These are phyloP conservation scores for Capronia epimyces DNA, from an alignment of 2,329 filamentous ascomycete species.

Conservation along the genomic window DNA sequence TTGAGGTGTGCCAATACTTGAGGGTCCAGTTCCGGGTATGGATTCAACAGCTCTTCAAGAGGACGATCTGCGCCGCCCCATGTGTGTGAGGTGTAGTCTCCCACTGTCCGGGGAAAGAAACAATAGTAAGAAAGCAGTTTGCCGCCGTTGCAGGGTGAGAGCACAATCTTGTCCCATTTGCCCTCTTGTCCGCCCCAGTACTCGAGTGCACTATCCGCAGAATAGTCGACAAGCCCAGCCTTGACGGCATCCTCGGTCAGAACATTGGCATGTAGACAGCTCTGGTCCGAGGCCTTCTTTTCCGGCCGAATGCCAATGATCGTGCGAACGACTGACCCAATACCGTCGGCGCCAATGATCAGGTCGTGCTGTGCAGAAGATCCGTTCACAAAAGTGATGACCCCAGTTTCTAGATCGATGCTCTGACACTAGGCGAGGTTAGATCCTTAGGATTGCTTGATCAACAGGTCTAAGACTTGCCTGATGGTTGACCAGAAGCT, in stretches of 20 bases:
- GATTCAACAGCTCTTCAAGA: constrained; percentile 55
- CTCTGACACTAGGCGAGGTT: constrained; percentile 37
- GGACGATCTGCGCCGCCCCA: constrained; percentile 52
- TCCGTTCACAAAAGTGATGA: constrained; percentile 53
- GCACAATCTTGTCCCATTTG: constrained; percentile 64
- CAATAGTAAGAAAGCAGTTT: constrained; percentile 64
- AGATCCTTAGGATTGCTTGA: constrained; percentile 2
- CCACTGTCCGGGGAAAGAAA: constrained; percentile 58
- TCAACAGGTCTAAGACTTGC: constrained; percentile 35
- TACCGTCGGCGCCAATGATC: constrained; percentile 61
- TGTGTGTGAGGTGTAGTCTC: constrained; percentile 56
- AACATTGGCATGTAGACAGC: constrained; percentile 62
- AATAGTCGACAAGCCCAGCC: constrained; percentile 59
- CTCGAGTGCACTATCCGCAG: constrained; percentile 55
- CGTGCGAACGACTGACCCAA: constrained; percentile 59
- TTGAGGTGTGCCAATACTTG: constrained; percentile 54
- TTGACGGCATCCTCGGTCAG: constrained; percentile 55
- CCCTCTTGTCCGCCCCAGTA: constrained; percentile 63
- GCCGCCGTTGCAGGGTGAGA: constrained; percentile 63
- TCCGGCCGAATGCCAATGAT: constrained; percentile 58
- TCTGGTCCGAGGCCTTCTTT: constrained; percentile 55
- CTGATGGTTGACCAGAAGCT: constrained; percentile 53
- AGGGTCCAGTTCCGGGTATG: constrained; percentile 56
- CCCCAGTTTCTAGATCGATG: constrained; percentile 50
- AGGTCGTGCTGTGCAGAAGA: constrained; percentile 50